These are phyloP conservation scores for Kuraishia capsulata DNA, from an alignment of 805 yeast genomes.

Conservation along the genomic window DNA sequence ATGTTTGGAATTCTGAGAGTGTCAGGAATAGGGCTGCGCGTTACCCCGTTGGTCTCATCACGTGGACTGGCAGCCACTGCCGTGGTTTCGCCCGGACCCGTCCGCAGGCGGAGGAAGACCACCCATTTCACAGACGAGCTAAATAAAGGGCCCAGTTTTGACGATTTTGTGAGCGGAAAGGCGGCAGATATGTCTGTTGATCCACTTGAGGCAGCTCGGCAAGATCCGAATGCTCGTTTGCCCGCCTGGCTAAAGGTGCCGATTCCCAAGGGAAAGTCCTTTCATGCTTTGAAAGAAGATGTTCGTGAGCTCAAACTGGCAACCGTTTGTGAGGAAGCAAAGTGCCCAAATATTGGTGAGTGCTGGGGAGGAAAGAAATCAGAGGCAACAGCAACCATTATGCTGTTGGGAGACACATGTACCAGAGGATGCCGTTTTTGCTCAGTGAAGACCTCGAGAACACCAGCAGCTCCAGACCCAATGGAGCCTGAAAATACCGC, in stretches of 20 bases:
- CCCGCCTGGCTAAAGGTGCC: slow-evolving; percentile 95
- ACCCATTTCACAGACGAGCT: slow-evolving; percentile 63
- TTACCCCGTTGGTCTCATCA: too few relatives aligned
- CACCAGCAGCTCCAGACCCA: slow-evolving; percentile 86
- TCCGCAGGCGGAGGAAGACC: slow-evolving; percentile 39
- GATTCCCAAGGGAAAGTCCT: slow-evolving; percentile 90
- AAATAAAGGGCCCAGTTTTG: slow-evolving; percentile 86
- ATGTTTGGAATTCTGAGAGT: too few relatives aligned
- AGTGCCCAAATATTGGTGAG: slow-evolving; percentile 99
- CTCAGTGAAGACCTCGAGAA: slow-evolving; percentile 87
- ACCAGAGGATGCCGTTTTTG: slow-evolving; percentile 99
- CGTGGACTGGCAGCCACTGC: too few relatives aligned
- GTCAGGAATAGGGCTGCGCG: too few relatives aligned
- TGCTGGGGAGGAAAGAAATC: slow-evolving; percentile 98
- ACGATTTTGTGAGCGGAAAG: slow-evolving; percentile 77
- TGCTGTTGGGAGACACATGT: slow-evolving; percentile 98
- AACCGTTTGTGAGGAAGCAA: slow-evolving; percentile 97
- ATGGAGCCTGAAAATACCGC: slow-evolving; percentile 97
- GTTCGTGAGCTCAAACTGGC: slow-evolving; percentile 81
- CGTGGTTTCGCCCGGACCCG: too few relatives aligned
- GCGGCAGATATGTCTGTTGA: slow-evolving; percentile 63
- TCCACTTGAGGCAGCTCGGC: slow-evolving; percentile 69
- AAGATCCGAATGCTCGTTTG: slow-evolving; percentile 59
- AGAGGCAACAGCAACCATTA: slow-evolving; percentile 94
- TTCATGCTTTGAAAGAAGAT: slow-evolving; percentile 72